Percentiles rank a stretch among this genome's conserved stretches.
Conservation (phyloP, 139 green algal species). For the Gonium pectorale region DNA sequence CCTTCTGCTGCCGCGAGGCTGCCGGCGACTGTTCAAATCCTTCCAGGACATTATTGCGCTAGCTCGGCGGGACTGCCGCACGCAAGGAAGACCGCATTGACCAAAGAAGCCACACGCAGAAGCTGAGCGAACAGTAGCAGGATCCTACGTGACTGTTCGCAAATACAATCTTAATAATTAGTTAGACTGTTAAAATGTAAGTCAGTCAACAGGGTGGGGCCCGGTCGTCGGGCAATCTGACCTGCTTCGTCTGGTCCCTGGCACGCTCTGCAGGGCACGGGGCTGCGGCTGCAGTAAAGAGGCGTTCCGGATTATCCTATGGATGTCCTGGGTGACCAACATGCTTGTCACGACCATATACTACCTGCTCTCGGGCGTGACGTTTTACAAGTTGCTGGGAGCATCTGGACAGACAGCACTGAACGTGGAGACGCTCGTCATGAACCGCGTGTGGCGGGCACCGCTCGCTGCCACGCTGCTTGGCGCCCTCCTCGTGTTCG, state of each 20-base stretch:
- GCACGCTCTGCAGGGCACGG: constrained; percentile 2
- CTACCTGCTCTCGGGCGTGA: constrained; percentile 52
- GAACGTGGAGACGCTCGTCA: neutral
- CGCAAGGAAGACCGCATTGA: no score
- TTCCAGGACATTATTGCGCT: no score
- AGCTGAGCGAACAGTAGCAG: no score
- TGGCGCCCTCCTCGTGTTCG: constrained; percentile 54
- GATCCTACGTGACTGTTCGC: no score
- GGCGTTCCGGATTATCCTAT: constrained; percentile 48
- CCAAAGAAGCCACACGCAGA: no score
- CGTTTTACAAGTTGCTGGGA: constrained; percentile 51
- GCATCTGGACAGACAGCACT: constrained; percentile 5
- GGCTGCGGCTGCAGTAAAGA: constrained; percentile 40
- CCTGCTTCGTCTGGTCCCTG: neutral
- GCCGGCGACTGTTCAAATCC: no score
- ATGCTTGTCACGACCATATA: constrained; percentile 60
- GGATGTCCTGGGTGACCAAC: constrained; percentile 58
- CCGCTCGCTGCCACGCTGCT: constrained; percentile 49
- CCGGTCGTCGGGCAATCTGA: constrained; percentile 17
- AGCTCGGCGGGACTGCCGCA: no score
- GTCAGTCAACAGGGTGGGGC: no score
- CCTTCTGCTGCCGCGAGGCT: no score
- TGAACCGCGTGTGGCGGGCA: constrained; percentile 48
- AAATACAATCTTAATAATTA: no score
- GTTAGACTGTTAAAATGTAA: no score